Percentiles rank a stretch among this genome's conserved stretches.
These are phyloP conservation scores for Calocybe gambosa DNA, from an alignment of 1,284 basidiomycete species.

Conservation along the genomic window DNA sequence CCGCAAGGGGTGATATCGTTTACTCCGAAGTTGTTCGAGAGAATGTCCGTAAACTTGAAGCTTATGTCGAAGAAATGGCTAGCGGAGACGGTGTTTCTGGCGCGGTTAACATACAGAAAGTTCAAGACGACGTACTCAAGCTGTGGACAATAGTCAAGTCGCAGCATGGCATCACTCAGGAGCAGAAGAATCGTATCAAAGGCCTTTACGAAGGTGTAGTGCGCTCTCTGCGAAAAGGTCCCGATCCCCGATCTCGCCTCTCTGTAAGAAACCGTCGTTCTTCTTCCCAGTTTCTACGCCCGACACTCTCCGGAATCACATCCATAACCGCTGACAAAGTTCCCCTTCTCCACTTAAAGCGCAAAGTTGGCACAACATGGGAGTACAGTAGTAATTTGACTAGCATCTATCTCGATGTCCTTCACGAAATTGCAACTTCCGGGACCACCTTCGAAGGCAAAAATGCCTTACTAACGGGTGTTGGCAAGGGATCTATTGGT, in stretches of 20 bases:
- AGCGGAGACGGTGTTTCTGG: slow-evolving; percentile 83
- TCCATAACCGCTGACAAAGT: slow-evolving; percentile 86
- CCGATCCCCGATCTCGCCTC: slow-evolving; percentile 51
- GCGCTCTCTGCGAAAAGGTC: slow-evolving; percentile 65
- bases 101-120: slow-evolving; percentile 90
- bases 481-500: slow-evolving; percentile 96
- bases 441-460: slow-evolving; percentile 99
- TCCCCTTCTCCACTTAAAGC: slow-evolving; percentile 93
- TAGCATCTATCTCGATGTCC: slow-evolving; percentile 90
- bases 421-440: slow-evolving; percentile 96
- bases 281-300: slow-evolving; percentile 92
- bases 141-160: slow-evolving; percentile 97
- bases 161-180: slow-evolving; percentile 93
- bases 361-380: slow-evolving; percentile 95
- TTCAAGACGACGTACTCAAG: slow-evolving; percentile 92
- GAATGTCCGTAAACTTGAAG: slow-evolving; percentile 95
- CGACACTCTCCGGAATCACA: slow-evolving; percentile 72
- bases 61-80: slow-evolving; percentile 98
- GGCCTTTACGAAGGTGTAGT: slow-evolving; percentile 95
- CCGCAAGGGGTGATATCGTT: slow-evolving; percentile 88
- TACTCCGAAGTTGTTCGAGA: slow-evolving; percentile 93
- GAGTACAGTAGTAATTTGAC: slow-evolving; percentile 97
- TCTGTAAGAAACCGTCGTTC: slow-evolving; percentile 71
- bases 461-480: slow-evolving; percentile 96
- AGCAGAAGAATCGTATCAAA: slow-evolving; percentile 97